Conservation (phyloP, 1,284 basidiomycete species). For the Rhodotorula sp. region DNA sequence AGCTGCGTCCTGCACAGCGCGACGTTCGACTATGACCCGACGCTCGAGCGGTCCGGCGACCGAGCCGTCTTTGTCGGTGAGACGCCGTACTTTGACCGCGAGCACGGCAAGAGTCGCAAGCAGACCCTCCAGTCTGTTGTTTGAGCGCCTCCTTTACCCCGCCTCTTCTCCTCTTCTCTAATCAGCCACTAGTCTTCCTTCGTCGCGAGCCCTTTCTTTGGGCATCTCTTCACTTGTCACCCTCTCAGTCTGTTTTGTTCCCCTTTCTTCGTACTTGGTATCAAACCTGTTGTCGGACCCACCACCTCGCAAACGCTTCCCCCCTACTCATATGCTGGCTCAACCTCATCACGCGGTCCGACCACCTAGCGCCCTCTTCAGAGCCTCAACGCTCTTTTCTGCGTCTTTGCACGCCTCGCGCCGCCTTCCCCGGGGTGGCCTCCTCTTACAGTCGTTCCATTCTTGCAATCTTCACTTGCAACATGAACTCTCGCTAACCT, state of each 20-base stretch:
- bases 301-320: not conserved
- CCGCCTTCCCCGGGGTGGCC: not conserved
- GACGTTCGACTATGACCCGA: constrained; percentile 55
- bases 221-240: not conserved
- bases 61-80: constrained; percentile 65
- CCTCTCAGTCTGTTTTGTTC: not conserved
- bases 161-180: not conserved
- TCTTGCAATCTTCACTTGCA: not conserved
- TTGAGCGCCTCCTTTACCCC: not conserved
- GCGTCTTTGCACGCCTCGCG: no score
- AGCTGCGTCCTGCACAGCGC: constrained; percentile 55
- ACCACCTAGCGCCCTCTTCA: not conserved
- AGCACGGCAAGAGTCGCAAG: constrained; percentile 54
- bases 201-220: not conserved
- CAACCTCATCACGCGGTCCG: not conserved
- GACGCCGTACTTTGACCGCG: constrained; percentile 60
- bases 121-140: constrained; percentile 50
- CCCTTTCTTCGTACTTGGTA: no score
- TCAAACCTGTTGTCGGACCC: constrained; percentile 1
- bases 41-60: constrained; percentile 57
- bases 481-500: no score
- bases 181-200: not conserved
- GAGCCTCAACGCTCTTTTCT: constrained; percentile 2
- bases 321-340: not conserved
- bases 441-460: not conserved